Percentiles rank a stretch among this genome's conserved stretches.
phyloP scores from a whole-genome alignment of 768 basidiomycete species.

The Tulasnella sp. region DNA sequence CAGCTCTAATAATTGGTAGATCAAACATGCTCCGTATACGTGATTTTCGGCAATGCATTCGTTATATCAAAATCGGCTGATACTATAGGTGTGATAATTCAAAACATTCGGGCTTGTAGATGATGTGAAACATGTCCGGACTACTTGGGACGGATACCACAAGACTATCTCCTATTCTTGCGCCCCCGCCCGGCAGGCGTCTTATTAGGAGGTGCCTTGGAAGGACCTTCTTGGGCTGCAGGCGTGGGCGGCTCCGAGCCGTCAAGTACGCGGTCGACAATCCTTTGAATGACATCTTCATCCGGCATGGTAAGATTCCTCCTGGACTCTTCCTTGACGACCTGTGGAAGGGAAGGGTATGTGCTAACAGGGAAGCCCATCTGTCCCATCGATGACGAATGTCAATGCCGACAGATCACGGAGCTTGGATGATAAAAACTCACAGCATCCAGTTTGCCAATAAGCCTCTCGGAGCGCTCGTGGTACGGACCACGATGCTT shows the following conservation, averaged over 20 bases:
- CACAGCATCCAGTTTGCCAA: not conserved
- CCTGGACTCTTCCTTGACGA: constrained; percentile 3
- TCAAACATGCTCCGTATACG: too few species aligned
- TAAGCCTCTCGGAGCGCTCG: not conserved
- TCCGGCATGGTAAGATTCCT: constrained; percentile 7
- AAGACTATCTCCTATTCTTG: not conserved
- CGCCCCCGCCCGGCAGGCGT: not conserved
- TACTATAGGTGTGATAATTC: too few species aligned
- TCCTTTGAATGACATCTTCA: not conserved
- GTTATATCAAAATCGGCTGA: too few species aligned
- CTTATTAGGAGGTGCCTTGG: not conserved
- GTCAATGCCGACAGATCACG: too few species aligned
- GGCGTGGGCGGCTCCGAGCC: not conserved
- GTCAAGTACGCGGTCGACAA: not conserved
- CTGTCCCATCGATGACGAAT: not conserved
- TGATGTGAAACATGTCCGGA: too few species aligned
- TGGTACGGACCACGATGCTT: constrained; percentile 4
- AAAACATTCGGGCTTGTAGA: too few species aligned
- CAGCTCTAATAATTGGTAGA: too few species aligned
- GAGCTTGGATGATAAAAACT: not conserved
- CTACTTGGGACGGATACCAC: not conserved
- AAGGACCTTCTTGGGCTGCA: not conserved
- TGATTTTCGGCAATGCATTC: too few species aligned
- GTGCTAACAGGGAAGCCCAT: not conserved
- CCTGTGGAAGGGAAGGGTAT: not conserved